Evolutionary conservation across 495 filamentous ascomycete species (phyloP), one percentile per base, ranked within the genome.

Genomic region (Cudoniella acicularis): DNA sequence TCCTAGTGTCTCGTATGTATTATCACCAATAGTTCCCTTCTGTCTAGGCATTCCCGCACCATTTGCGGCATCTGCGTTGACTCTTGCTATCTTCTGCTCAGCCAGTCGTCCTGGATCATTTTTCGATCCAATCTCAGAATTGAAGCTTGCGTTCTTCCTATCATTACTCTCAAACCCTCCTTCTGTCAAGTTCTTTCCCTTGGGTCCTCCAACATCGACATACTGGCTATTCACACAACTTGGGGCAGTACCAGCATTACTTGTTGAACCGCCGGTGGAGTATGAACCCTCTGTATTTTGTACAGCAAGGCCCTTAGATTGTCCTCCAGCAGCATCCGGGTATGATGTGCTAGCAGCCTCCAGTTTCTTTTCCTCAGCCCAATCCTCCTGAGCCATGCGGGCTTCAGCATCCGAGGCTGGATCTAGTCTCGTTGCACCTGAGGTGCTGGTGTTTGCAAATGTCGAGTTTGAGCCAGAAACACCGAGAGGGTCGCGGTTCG

Each of bases 81-180:
- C 64, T 41, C 71, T 72, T 54, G 68, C 66, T 60, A 83, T 77
- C 52, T 77, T 73, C 22, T 70, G 56, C 71, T 78, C 75, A 13
- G 83, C 83, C 17, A 69, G 57, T 22, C 84, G 70, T n/a, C 82
- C 82, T 20, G 86, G 85, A 71, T 88, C 86, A 57, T 86, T 75
- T 56, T 80, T 65, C 6, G 70, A 70, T 3, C 85, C 86, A 65
- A 88, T 82, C 2, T 86, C 82, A 20, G 73, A 66, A 49, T 66
- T 80, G 67, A 83, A 87, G 65, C 82, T 86, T 16, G 78, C 80
- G 56, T 87, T 87, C 18, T 80, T 75, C 17, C 52, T 69, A 21
- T 74, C 67, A 21, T 72, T 60, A 23, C 69, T 64, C n/a, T 78
- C 70, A 66, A 83, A 79, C 0, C 76, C 81, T 21, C 80, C 80